phyloP scores from a whole-genome alignment of 352 stramenopile species.

The Pythium coloratum region DNA sequence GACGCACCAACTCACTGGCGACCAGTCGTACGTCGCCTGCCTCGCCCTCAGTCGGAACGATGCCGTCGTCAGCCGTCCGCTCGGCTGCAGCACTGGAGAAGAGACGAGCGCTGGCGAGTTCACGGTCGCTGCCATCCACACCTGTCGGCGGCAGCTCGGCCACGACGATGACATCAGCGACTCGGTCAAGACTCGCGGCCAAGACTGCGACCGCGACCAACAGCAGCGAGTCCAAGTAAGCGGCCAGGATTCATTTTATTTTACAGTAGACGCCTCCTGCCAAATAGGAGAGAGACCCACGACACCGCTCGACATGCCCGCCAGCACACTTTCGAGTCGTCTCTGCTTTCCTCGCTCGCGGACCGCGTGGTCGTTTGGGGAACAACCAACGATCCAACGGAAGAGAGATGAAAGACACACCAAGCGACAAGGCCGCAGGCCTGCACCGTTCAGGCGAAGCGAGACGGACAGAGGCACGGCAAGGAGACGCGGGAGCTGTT shows the following conservation, averaged over 20 bases:
- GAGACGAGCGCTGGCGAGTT: constrained; percentile 20
- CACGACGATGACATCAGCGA: constrained; percentile 2
- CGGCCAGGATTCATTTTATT: neutral
- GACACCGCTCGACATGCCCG: neutral
- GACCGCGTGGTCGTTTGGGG: neutral
- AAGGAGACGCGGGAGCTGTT: neutral
- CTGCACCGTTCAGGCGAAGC: neutral
- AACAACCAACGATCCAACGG: neutral
- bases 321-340: neutral
- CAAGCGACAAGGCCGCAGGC: neutral
- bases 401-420: neutral
- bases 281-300: neutral
- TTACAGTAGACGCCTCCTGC: neutral
- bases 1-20: constrained; percentile 19
- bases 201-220: neutral
- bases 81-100: constrained; percentile 17
- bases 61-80: constrained; percentile 10
- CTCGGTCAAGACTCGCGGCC: neutral
- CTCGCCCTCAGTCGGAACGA: neutral
- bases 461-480: neutral
- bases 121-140: constrained; percentile 23
- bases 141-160: constrained; percentile 5
- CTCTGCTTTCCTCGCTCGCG: neutral
- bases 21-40: neutral
- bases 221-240: neutral